Conservation (phyloP, 805 yeast species). For the Millerozyma acaciae region DNA sequence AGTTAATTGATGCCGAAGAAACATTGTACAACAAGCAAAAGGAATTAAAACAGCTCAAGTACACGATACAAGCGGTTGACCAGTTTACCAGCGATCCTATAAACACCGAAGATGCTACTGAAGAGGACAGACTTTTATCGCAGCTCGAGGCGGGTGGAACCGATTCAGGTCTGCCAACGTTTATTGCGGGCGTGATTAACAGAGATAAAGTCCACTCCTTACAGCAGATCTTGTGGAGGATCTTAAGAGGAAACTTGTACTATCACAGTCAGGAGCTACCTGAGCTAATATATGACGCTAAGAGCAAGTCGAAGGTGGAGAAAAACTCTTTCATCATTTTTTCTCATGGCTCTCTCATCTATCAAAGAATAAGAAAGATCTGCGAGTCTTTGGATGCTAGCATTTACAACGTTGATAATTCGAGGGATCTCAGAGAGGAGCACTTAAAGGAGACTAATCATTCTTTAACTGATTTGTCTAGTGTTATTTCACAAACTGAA, state of each 20-base stretch:
- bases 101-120: conserved; percentile 15
- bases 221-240: conserved; percentile 87
- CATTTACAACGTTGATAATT: conserved; percentile 55
- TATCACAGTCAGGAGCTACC: conserved; percentile 70
- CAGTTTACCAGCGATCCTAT: conserved; percentile 18
- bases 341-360: conserved; percentile 80
- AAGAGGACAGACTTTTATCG: conserved; percentile 34
- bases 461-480: conserved; percentile 30
- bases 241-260: conserved; percentile 86
- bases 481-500: conserved; percentile 39
- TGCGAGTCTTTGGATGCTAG: conserved; percentile 88
- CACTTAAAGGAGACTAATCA: conserved; percentile 25
- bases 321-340: conserved; percentile 86
- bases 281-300: conserved; percentile 62
- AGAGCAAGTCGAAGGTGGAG: conserved; percentile 52
- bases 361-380: conserved; percentile 71
- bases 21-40: conserved; percentile 59
- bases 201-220: conserved; percentile 65
- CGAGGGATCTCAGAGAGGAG: conserved; percentile 23
- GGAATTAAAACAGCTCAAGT: conserved; percentile 67
- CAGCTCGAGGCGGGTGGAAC: conserved; percentile 36
- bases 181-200: conserved; percentile 79
- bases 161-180: conserved; percentile 28
- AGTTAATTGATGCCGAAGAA: conserved; percentile 66
- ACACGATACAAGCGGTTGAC: conserved; percentile 36